Percentiles rank a stretch among this genome's conserved stretches.
These are phyloP conservation scores for Arachnopeziza araneosa DNA, from an alignment of 2,329 filamentous ascomycete species.

Conservation along the genomic window DNA sequence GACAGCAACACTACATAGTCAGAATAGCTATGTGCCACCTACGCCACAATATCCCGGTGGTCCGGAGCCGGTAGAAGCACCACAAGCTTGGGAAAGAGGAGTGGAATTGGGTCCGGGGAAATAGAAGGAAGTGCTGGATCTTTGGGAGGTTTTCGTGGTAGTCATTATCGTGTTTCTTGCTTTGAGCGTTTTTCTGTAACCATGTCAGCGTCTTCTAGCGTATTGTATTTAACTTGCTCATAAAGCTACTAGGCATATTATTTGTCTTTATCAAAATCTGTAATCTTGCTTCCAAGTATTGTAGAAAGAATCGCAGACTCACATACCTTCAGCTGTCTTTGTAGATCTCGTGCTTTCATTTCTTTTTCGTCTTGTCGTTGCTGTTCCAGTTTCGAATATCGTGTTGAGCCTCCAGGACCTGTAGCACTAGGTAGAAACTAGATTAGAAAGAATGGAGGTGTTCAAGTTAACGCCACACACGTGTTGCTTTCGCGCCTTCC, in stretches of 20 bases:
- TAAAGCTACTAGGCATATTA: too few relatives aligned
- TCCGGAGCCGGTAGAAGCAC: conserved; percentile 1
- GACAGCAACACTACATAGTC: background rate
- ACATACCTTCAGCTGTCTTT: too few relatives aligned
- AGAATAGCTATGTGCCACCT: background rate
- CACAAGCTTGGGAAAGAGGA: background rate
- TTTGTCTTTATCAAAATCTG: too few relatives aligned
- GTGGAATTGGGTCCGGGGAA: background rate
- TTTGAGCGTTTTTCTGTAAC: background rate
- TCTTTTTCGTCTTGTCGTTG: too few relatives aligned
- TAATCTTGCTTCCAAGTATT: too few relatives aligned
- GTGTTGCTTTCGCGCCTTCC: background rate
- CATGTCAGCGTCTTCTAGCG: background rate
- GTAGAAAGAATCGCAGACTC: too few relatives aligned
- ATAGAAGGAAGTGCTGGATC: background rate
- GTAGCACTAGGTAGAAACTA: background rate
- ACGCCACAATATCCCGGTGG: background rate
- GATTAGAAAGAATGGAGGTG: background rate
- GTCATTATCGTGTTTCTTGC: background rate
- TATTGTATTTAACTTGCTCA: too few relatives aligned
- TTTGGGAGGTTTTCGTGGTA: background rate
- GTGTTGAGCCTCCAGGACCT: background rate
- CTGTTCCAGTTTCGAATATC: too few relatives aligned
- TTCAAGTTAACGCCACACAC: background rate
- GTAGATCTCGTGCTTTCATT: too few relatives aligned